phyloP scores from a whole-genome alignment of 2,329 filamentous ascomycete species.

The Exophiala mesophila region DNA sequence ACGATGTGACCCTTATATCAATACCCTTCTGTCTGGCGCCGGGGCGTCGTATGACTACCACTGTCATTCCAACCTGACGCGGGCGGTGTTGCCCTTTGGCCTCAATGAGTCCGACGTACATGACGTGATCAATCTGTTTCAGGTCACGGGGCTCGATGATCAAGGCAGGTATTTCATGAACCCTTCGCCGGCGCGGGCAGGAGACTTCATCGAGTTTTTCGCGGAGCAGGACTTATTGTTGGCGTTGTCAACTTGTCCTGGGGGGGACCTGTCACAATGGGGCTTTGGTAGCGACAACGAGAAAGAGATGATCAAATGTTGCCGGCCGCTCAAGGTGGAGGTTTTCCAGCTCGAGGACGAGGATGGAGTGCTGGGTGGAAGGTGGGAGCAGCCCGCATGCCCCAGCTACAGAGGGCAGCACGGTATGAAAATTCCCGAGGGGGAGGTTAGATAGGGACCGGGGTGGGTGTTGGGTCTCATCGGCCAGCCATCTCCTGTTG shows the following conservation, averaged over 20 bases:
- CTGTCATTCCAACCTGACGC: slow-evolving; percentile 75
- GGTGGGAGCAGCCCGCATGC: slow-evolving; percentile 58
- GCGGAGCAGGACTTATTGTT: slow-evolving; percentile 71
- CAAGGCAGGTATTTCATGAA: slow-evolving; percentile 71
- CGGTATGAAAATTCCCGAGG: slow-evolving; percentile 53
- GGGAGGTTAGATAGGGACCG: slow-evolving; percentile 28
- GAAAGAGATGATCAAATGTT: slow-evolving; percentile 66
- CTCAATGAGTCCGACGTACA: slow-evolving; percentile 71
- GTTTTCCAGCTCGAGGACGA: slow-evolving; percentile 60
- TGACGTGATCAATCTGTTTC: slow-evolving; percentile 81
- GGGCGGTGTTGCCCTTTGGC: slow-evolving; percentile 65
- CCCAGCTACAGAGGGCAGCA: slow-evolving; percentile 63
- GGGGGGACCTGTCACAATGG: slow-evolving; percentile 77
- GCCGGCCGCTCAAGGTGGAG: slow-evolving; percentile 68
- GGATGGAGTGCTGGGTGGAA: slow-evolving; percentile 42
- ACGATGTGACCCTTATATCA: slow-evolving; percentile 80
- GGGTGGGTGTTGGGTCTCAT: too few species aligned
- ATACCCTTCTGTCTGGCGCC: slow-evolving; percentile 64
- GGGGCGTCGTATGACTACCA: slow-evolving; percentile 65
- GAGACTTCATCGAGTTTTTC: slow-evolving; percentile 66
- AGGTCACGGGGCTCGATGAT: slow-evolving; percentile 72
- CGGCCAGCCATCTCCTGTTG: slow-evolving; percentile 40
- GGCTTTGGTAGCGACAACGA: slow-evolving; percentile 59
- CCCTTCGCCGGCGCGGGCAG: slow-evolving; percentile 42
- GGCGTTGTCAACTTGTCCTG: slow-evolving; percentile 64